Base-by-base conservation (phyloP, 129 eudicot species). In the Scalesia atractyloides region DNA sequence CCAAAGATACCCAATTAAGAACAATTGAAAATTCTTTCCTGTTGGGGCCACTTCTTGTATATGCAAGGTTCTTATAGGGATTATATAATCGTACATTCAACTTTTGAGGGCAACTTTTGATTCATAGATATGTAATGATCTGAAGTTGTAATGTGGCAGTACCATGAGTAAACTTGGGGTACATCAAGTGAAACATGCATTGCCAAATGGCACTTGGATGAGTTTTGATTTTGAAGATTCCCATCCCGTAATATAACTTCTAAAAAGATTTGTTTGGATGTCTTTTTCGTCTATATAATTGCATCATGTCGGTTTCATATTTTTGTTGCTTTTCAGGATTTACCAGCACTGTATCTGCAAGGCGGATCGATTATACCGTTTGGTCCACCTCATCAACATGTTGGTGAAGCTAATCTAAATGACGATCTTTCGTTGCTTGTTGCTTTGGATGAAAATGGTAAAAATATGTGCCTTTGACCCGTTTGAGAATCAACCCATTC, bases 301-400 rank as follows among this genome's bases (percentile, higher is more conserved):
- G 30, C 24, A 44, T 24, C 50, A 16, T 39, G 58, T 70, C 0
- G 65, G 17, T 56, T 74, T 56, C 78, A 34, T 59, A 16, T 15
- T 39, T 50, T 34, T 73, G 6, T 71, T 22, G 30, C 37, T 22
- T 79, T 3, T 47, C 82, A 94, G 99, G 99, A 94, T 81, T 80
- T 94, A 75, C 99, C 97, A 15, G 91, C 86, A 52, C 39, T 94
- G 18, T 94, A 88, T 80, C 85, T 90, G 18, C 77, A 57, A 75
- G 99, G 96, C 66, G 99, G 99, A 84, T 94, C 96, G 16, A 83
- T 90, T 36, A 83, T 94, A 84, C 96, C 99, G 19, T 46, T 79
- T 65, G 86, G 86, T 71, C 94, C 87, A 51, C 82, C 84, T 69
- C 72, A 84, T 83, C 99, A 94, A 81, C 88, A 88, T 82, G 85